These are phyloP conservation scores for Alternaria triticimaculans DNA, from an alignment of 2,329 filamentous ascomycete genomes.

Conservation along the genomic window DNA sequence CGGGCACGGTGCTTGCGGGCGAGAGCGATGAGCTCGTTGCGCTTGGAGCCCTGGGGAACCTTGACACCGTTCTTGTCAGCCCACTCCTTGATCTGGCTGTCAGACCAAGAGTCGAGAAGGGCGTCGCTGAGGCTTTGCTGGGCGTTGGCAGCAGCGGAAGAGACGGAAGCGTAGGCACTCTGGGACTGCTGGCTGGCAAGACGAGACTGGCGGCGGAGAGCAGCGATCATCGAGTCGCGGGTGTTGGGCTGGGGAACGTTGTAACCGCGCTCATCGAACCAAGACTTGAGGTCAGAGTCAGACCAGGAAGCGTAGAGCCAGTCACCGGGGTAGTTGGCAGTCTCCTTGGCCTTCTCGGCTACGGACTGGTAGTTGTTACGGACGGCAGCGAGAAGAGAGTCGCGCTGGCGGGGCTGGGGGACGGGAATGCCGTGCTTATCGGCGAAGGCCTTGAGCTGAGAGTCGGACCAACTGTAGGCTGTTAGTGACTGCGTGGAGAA, in stretches of 20 bases:
- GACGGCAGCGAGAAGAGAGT: constrained; percentile 77
- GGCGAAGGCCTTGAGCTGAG: constrained; percentile 89
- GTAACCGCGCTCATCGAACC: constrained; percentile 87
- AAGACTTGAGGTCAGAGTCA: constrained; percentile 91
- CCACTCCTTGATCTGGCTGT: constrained; percentile 89
- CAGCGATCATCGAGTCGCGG: constrained; percentile 87
- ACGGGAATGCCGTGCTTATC: constrained; percentile 87
- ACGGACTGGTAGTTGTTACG: constrained; percentile 81
- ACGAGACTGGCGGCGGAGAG: constrained; percentile 88
- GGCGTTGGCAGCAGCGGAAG: constrained; percentile 62
- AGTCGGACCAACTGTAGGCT: constrained; percentile 79
- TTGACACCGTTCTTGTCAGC: constrained; percentile 87
- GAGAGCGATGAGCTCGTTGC: constrained; percentile 87
- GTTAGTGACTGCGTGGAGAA: too few species aligned
- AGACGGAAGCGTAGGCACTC: constrained; percentile 53
- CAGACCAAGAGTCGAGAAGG: constrained; percentile 88
- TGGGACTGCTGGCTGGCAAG: constrained; percentile 74
- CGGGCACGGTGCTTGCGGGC: constrained; percentile 84
- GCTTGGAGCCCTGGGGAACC: constrained; percentile 90
- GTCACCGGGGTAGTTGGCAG: constrained; percentile 85
- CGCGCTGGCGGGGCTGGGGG: constrained; percentile 85
- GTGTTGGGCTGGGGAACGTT: constrained; percentile 82
- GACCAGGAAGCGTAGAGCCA: constrained; percentile 94
- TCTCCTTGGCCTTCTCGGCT: constrained; percentile 78
- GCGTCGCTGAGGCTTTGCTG: constrained; percentile 80